Evolutionary conservation across 768 basidiomycete genomes (phyloP).

Genomic region (Strobilomyces confusus): DNA sequence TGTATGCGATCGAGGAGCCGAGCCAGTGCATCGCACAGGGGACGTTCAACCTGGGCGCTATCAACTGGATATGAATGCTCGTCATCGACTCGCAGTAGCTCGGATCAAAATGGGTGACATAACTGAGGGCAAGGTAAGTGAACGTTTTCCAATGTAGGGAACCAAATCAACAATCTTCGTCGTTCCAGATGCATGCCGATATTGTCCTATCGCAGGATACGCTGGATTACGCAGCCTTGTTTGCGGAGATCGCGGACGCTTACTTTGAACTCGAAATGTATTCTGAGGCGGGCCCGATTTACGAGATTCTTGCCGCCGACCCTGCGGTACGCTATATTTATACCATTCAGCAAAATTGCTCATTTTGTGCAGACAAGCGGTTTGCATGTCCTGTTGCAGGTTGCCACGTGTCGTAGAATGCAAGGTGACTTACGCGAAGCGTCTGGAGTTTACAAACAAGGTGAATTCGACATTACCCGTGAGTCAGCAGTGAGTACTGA

Average conservation of each 20-base stretch:
- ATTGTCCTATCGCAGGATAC: conserved; percentile 70
- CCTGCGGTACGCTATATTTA: conserved; percentile 50
- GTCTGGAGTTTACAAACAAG: conserved; percentile 77
- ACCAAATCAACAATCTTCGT: background rate
- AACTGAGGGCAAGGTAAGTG: conserved; percentile 75
- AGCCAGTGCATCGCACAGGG: conserved; percentile 35
- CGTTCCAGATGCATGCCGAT: conserved; percentile 65
- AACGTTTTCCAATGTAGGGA: background rate
- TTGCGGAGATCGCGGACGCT: conserved; percentile 81
- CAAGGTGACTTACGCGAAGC: conserved; percentile 73
- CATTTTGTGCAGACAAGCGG: conserved; percentile 59
- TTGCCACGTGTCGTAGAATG: conserved; percentile 78
- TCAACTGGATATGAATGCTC: conserved; percentile 36
- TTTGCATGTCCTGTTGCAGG: conserved; percentile 66
- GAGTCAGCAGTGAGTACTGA: conserved; percentile 17
- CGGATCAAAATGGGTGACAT: conserved; percentile 76
- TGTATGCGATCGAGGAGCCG: conserved; percentile 50
- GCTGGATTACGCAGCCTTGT: conserved; percentile 71
- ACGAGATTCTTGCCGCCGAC: conserved; percentile 71
- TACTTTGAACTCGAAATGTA: conserved; percentile 68
- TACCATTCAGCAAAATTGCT: background rate
- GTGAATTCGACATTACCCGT: conserved; percentile 36
- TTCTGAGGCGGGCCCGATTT: conserved; percentile 75
- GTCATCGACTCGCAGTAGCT: conserved; percentile 80
- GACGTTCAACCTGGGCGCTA: conserved; percentile 51